Base-by-base conservation (phyloP, 140 eudicot species). In the Bidens hawaiensis region DNA sequence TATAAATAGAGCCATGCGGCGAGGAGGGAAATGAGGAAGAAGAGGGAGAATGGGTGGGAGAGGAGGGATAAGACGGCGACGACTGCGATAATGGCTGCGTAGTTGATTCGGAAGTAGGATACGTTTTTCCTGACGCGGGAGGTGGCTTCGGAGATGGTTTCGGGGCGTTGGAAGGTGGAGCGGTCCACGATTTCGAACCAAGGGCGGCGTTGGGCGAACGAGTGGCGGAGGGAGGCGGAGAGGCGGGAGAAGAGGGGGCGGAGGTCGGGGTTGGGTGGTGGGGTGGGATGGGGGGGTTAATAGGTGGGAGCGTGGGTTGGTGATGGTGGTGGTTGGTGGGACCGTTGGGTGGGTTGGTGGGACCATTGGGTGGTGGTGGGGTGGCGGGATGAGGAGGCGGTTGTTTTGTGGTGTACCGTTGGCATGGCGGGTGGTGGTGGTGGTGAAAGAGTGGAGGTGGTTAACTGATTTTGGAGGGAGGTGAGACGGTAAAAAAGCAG, bases 171-270 rank as follows among this genome's bases (percentile, higher is more conserved):
- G 60, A 88, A 66, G 62, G 83, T 64, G 69, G 96, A 68, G 49
- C 90, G 87, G 62, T 85, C 94, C 65, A 85, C 25, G 65, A 88
- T 81, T 28, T 88, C 96, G 38, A 54, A 65, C 94, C 94, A 88
- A 1, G 96, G 96, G 57, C 96, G 96, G 71, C 90, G 87, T 30
- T 82, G 87, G 24, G 96, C 25, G 57, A 80, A 54, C 54, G 81
- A 76, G 15, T 73, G 76, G 49, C 76, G 83, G 71, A 88, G 33
- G 67, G 94, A 62, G 63, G 85, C 21, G 25, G 71, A 23, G 64
- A 84, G 72, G 72, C 89, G 93, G 38, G 83, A 34, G 73, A 84
- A 16, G 69, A 84, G 79, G 11, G 82, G 60, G 51, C 96, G 96
- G 46, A 87, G 79, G 33, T 87, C 96, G 24, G 96, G 83, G 71